Conservation (phyloP, 202 grass and related monocot genomes). For the Hordeum pubiflorum region DNA sequence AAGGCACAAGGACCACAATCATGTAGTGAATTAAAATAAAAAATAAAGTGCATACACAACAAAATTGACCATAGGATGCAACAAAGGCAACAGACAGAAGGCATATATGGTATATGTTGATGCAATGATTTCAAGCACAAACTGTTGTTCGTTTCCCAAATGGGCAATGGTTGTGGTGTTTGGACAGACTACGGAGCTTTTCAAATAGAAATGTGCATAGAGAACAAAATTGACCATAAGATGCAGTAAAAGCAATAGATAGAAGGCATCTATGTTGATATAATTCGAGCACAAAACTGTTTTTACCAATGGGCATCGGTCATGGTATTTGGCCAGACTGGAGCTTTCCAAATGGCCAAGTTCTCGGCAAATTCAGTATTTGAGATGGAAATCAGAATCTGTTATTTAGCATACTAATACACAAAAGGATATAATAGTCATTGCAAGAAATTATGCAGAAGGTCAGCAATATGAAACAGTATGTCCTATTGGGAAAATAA, state of each 20-base stretch:
- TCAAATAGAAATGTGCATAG: background rate
- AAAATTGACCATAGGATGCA: constrained; percentile 1
- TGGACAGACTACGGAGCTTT: background rate
- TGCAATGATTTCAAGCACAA: background rate
- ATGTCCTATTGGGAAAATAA: background rate
- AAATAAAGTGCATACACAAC: background rate
- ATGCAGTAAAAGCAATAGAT: background rate
- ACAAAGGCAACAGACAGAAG: background rate
- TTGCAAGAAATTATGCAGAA: background rate
- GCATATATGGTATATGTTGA: background rate
- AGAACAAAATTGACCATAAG: background rate
- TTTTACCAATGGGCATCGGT: background rate
- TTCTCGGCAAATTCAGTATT: background rate
- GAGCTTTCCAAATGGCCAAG: background rate
- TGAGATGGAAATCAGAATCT: background rate
- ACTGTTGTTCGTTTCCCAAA: background rate
- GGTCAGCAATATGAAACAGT: background rate
- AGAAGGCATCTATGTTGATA: background rate
- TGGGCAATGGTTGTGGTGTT: background rate
- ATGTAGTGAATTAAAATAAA: background rate
- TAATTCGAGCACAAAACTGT: background rate
- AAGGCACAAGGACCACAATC: constrained; percentile 1
- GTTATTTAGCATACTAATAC: background rate
- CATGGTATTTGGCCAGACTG: background rate
- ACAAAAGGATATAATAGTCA: background rate